phyloP scores from a whole-genome alignment of 805 yeast species.

The Lachancea cidri region DNA sequence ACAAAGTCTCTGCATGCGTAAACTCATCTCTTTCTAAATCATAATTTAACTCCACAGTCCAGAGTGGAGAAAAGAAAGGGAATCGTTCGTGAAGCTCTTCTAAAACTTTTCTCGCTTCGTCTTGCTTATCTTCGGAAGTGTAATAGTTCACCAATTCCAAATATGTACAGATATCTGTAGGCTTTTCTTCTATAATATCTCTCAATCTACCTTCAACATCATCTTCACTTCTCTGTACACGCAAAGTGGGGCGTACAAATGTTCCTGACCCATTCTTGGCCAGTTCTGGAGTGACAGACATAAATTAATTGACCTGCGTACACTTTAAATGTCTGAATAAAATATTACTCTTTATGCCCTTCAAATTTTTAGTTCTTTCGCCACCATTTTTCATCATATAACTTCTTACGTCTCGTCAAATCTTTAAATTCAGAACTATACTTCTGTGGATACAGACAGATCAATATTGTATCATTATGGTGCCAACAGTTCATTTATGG shows the following conservation, averaged over 20 bases:
- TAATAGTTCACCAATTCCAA: constrained; percentile 44
- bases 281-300: constrained; percentile 13
- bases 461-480: constrained; percentile 1
- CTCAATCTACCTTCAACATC: constrained; percentile 58
- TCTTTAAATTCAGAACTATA: background rate
- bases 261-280: constrained; percentile 5
- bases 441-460: no score
- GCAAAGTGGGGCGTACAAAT: constrained; percentile 10
- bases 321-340: background rate
- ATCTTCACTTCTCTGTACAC: constrained; percentile 6
- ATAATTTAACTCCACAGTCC: constrained; percentile 67
- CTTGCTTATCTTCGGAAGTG: constrained; percentile 52
- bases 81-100: constrained; percentile 58
- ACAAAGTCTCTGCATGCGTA: constrained; percentile 45
- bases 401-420: background rate
- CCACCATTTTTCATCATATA: background rate
- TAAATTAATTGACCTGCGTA: background rate
- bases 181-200: constrained; percentile 47
- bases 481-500: constrained; percentile 23
- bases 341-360: no score
- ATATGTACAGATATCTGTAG: constrained; percentile 55
- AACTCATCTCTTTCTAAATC: constrained; percentile 63
- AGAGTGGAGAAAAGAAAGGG: constrained; percentile 64
- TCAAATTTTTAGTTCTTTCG: background rate
- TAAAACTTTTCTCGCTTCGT: constrained; percentile 52